Evolutionary conservation across 2,329 filamentous ascomycete species (phyloP), one percentile per base, ranked within the genome.

Genomic region (Exophiala bonariae): DNA sequence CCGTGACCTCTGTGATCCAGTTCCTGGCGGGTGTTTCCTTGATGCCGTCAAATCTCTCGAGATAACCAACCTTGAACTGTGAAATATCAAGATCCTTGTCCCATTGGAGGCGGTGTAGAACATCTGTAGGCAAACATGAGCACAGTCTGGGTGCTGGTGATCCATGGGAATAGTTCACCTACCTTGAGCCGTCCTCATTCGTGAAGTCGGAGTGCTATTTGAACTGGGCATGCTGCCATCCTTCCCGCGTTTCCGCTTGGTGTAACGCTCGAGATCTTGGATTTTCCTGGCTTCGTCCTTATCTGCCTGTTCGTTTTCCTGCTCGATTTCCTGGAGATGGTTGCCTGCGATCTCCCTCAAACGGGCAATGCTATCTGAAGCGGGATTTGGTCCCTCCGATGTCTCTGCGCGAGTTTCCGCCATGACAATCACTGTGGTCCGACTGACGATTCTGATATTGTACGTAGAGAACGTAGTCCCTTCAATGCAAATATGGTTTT

Each of bases 1-100:
- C 63, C 8, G 77, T 79, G 23, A 71, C 69, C 38, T 78, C 76
- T 14, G 66, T 71, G 56, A 77, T 75, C 77, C 77, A 80, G n/a
- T 64, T 66, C 36, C 69, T 66, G 3, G 79, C 61, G 7, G 63
- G 57, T 9, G 71, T 69, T 61, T 79, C 77, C 46, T 72, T 66
- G 16, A 72, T 65, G 1, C 75, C 76, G 9, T 71, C 57, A 44
- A 80, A 80, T 8, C 77, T 68, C 57, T 81, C 77, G 17, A 75
- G 63, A 49, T 80, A 80, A 3, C 76, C 77, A 22, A 80, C 71
- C 10, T 77, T 63, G 55, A 73, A 80, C 40, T 76, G 64, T 3
- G 59, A 58, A 3, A 65, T 65, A 40, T 73, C 65, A 14, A 75
- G 70, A 3, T 61, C 65, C 2, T 68, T 58, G 54, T 79, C 76